Base-by-base conservation (phyloP, 768 basidiomycete genomes). In the Amanita pseudoporphyria region DNA sequence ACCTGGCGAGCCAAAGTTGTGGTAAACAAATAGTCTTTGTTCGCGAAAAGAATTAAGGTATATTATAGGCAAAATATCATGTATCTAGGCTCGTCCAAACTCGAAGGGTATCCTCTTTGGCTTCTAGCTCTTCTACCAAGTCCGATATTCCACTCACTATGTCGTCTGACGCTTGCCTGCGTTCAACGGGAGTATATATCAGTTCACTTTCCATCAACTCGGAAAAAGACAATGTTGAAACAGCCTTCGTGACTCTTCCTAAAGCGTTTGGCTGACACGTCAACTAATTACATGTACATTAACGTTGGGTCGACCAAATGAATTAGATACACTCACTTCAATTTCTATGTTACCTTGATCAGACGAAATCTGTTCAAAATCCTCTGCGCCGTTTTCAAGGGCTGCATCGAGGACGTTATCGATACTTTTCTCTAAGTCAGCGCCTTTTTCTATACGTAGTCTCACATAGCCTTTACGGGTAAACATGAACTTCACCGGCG, bases 401-500 rank as follows among this genome's bases (percentile, higher is more conserved):
- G 70, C 70, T 18, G 58, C 45, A 19, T 76, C 71, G 41, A 77
- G 60, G 6, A 78, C 59, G 32, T 46, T 38, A 21, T 72, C 72
- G 5, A 64, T 41, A 10, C 56, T 53, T 10, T 49, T 51, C 6
- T 60, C 60, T 5, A 62, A 52, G 52, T 67, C 62, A 19, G 63
- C 62, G 48, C 63, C 60, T 18, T 60, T 49, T 16, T 66, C 64
- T 9, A 75, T 51, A 13, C 67, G 57, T 14, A 80, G 67, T 48
- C 66, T 70, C 30, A 84, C 70, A 47, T 68, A 68, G 14, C 81
- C 83, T 58, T 70, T 67, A 24, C 76, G 70, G 51, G 69, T 65
- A 56, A 85, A 85, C 71, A 84, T 76, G 59, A 77, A 85, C 53
- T 73, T 76, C 21, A 84, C 82, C 0, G 82, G 75, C 2, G 83